Conservation (phyloP, 2,329 filamentous ascomycete genomes). For the Catunica adiposa region DNA sequence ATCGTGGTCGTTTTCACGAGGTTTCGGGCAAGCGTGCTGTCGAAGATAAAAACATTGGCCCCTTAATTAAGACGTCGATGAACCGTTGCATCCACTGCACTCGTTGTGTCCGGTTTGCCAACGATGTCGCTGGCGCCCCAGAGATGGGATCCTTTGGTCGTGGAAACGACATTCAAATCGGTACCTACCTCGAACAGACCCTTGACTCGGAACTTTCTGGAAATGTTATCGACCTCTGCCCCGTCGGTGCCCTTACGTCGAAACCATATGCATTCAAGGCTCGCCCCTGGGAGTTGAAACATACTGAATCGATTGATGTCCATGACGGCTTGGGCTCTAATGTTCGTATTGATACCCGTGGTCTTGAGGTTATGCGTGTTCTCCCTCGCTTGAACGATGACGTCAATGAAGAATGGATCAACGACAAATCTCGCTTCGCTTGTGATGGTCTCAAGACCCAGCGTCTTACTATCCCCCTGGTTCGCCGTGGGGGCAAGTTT, state of each 20-base stretch:
- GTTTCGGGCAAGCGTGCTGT: slow-evolving; percentile 89
- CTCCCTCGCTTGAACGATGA: slow-evolving; percentile 89
- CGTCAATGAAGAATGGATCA: slow-evolving; percentile 99
- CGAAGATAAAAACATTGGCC: slow-evolving; percentile 98
- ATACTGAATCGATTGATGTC: slow-evolving; percentile 90
- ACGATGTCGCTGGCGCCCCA: slow-evolving; percentile 88
- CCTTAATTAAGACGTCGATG: slow-evolving; percentile 98
- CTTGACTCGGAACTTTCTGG: slow-evolving; percentile 89
- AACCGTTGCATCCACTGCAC: slow-evolving; percentile 99
- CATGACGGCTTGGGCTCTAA: slow-evolving; percentile 85
- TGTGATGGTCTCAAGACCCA: slow-evolving; percentile 95
- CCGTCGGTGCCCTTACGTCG: slow-evolving; percentile 86
- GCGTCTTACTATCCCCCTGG: slow-evolving; percentile 77
- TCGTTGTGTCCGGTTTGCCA: slow-evolving; percentile 91
- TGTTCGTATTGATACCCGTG: slow-evolving; percentile 83
- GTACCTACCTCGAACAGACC: slow-evolving; percentile 89
- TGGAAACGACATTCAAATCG: slow-evolving; percentile 95
- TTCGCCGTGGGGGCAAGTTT: slow-evolving; percentile 80
- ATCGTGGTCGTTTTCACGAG: slow-evolving; percentile 94
- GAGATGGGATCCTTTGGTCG: slow-evolving; percentile 88
- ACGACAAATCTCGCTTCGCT: slow-evolving; percentile 93
- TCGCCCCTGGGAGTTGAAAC: slow-evolving; percentile 91
- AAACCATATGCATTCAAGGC: slow-evolving; percentile 97
- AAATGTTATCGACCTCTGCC: slow-evolving; percentile 96
- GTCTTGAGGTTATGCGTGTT: slow-evolving; percentile 90